Conservation (phyloP, 371 early-diverging fungal species). For the Funneliformis caledonium region DNA sequence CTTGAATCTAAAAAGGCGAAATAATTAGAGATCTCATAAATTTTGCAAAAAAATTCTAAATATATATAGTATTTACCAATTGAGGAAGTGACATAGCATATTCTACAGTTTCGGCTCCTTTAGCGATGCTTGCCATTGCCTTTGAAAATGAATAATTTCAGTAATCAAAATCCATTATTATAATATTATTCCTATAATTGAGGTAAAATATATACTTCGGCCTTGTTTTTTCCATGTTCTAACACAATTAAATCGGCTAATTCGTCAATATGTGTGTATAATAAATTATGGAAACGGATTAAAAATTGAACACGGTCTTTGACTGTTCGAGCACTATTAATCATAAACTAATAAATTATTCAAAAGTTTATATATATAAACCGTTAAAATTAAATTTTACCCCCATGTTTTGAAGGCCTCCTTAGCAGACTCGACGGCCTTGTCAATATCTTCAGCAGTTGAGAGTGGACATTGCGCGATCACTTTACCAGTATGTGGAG, state of each 20-base stretch:
- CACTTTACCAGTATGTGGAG: constrained; percentile 62
- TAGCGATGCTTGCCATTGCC: constrained; percentile 57
- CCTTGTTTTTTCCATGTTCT: constrained; percentile 71
- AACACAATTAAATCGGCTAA: constrained; percentile 68
- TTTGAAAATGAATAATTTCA: background rate
- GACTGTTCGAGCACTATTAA: constrained; percentile 47
- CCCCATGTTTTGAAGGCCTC: constrained; percentile 58
- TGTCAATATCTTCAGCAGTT: constrained; percentile 57
- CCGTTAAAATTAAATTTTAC: background rate
- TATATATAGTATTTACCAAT: constrained; percentile 41
- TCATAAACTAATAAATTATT: background rate
- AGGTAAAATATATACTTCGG: constrained; percentile 42
- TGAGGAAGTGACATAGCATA: constrained; percentile 69
- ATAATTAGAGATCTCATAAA: background rate
- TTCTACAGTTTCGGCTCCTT: constrained; percentile 65
- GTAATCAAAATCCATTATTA: background rate
- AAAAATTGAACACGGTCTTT: constrained; percentile 66
- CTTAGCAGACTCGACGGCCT: constrained; percentile 61
- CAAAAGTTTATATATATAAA: background rate
- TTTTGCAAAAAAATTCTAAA: background rate
- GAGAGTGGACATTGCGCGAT: constrained; percentile 67
- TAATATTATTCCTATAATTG: background rate
- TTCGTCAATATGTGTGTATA: constrained; percentile 60
- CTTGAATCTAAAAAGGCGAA: constrained; percentile 42
- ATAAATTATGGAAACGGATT: constrained; percentile 59